These are phyloP conservation scores for Skeletonema potamos DNA, from an alignment of 108 stramenopile species.

Conservation along the genomic window DNA sequence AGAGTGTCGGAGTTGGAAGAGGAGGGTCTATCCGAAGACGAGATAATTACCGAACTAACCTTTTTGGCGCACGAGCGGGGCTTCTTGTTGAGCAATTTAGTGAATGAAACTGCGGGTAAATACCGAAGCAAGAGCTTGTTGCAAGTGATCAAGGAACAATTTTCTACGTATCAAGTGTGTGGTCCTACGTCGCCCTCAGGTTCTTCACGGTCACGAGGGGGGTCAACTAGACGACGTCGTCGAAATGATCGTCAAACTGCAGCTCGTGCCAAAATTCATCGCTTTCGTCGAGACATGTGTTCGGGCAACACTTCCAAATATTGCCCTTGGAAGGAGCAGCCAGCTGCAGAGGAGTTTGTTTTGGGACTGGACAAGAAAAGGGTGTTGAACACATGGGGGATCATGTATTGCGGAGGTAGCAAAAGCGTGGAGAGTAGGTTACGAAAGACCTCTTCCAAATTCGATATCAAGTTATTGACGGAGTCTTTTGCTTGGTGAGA, in stretches of 20 bases:
- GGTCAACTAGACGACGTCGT: too few relatives aligned
- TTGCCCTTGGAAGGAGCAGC: constrained; percentile 27
- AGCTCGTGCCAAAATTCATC: too few relatives aligned
- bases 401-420: constrained; percentile 39
- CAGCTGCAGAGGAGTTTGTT: constrained; percentile 12
- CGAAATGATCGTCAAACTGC: background rate
- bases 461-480: constrained; percentile 5
- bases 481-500: constrained; percentile 46
- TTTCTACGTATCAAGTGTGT: background rate
- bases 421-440: constrained; percentile 17
- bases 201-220: too few relatives aligned
- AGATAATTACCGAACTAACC: constrained; percentile 23
- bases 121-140: constrained; percentile 5
- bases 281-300: too few relatives aligned
- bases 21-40: constrained; percentile 2
- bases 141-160: constrained; percentile 14
- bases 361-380: constrained; percentile 20
- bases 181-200: too few relatives aligned
- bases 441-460: constrained; percentile 9
- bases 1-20: constrained; percentile 17
- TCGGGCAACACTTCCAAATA: too few relatives aligned
- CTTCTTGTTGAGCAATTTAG: constrained; percentile 19
- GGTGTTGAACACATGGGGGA: constrained; percentile 29
- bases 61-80: constrained; percentile 21
- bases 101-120: constrained; percentile 5